phyloP scores from a whole-genome alignment of 73 alveolate species.

The Paramecium sexaurelia region DNA sequence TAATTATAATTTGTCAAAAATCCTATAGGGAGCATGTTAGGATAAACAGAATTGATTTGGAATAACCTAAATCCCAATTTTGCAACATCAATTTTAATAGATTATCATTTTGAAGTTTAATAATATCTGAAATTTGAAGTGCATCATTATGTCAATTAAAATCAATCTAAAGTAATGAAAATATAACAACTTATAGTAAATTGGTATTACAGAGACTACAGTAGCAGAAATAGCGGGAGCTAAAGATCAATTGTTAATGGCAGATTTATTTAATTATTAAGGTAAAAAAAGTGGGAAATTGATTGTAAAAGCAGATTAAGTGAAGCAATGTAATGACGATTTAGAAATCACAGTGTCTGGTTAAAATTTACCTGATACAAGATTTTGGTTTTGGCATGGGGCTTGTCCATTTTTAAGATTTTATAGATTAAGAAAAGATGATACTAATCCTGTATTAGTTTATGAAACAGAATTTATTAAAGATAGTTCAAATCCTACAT shows the following conservation, averaged over 20 bases:
- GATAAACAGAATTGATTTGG: slow-evolving; percentile 76
- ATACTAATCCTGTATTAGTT: slow-evolving; percentile 33
- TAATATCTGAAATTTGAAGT: slow-evolving; percentile 76
- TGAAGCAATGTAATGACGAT: slow-evolving; percentile 69
- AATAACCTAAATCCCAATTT: slow-evolving; percentile 85
- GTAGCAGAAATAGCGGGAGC: slow-evolving; percentile 76
- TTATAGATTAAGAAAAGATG: slow-evolving; percentile 58
- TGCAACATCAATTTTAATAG: slow-evolving; percentile 69
- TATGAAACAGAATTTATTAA: slow-evolving; percentile 53
- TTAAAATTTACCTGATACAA: background rate
- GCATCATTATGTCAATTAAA: slow-evolving; percentile 69
- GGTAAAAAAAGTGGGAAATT: slow-evolving; percentile 68
- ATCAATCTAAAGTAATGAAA: background rate
- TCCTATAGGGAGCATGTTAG: slow-evolving; percentile 49
- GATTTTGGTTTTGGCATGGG: slow-evolving; percentile 56
- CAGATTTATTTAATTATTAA: slow-evolving; percentile 30
- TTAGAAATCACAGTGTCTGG: slow-evolving; percentile 8
- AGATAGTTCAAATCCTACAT: slow-evolving; percentile 16
- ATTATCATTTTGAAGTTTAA: slow-evolving; percentile 84
- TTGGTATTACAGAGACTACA: slow-evolving; percentile 70
- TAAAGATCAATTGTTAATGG: slow-evolving; percentile 50
- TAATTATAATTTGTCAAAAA: background rate
- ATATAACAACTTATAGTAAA: background rate
- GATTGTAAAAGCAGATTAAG: slow-evolving; percentile 74
- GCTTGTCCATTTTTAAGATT: slow-evolving; percentile 32